Percentiles rank a stretch among this genome's conserved stretches.
These are phyloP conservation scores for Hansenula lynferdii DNA, from an alignment of 1,139 yeast genomes.

Conservation along the genomic window DNA sequence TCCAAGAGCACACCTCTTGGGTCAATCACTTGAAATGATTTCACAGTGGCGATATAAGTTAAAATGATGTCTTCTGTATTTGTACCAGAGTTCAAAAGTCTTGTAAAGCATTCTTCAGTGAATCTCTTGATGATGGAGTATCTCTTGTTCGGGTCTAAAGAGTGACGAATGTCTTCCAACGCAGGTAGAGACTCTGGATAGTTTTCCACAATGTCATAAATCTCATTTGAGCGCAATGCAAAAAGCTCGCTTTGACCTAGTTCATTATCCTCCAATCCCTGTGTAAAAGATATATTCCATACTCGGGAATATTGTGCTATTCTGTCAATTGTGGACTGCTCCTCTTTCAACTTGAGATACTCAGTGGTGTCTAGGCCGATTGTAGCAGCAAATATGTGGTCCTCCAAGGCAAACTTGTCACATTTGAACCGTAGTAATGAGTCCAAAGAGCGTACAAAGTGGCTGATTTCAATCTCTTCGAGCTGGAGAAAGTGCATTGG, in stretches of 20 bases:
- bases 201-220: constrained; percentile 54
- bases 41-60: constrained; percentile 67
- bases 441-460: constrained; percentile 15
- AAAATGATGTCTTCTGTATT: constrained; percentile 72
- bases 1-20: constrained; percentile 84
- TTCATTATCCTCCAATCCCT: constrained; percentile 21
- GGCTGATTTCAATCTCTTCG: constrained; percentile 8
- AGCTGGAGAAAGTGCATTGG: constrained; percentile 15
- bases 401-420: constrained; percentile 1
- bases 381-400: constrained; percentile 10
- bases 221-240: constrained; percentile 53
- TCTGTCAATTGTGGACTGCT: constrained; percentile 3
- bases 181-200: constrained; percentile 61
- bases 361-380: constrained; percentile 16
- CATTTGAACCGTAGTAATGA: constrained; percentile 14
- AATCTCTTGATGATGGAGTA: constrained; percentile 40
- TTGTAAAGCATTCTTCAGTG: constrained; percentile 41
- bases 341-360: constrained; percentile 7
- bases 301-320: constrained; percentile 8
- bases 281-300: constrained; percentile 17
- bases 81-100: constrained; percentile 75
- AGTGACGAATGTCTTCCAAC: constrained; percentile 55
- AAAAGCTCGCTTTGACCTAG: constrained; percentile 39
- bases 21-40: constrained; percentile 72
- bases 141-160: constrained; percentile 29